These are phyloP conservation scores for Zarea fungicola DNA, from an alignment of 2,329 filamentous ascomycete genomes.

Conservation along the genomic window DNA sequence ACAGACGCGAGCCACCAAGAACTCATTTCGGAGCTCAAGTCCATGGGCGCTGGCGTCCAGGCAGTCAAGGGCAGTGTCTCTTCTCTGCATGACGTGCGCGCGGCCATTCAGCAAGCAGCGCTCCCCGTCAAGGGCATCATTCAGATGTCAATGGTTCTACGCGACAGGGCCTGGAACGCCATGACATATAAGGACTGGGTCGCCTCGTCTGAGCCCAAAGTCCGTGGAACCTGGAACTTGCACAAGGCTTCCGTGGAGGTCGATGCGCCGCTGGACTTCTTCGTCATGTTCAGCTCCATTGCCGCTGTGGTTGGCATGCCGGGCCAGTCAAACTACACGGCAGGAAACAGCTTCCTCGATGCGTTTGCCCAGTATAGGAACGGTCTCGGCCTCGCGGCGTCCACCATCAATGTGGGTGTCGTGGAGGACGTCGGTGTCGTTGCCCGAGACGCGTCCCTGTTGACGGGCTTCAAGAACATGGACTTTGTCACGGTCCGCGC, in stretches of 20 bases:
- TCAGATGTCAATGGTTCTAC: constrained; percentile 31
- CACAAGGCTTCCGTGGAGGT: constrained; percentile 24
- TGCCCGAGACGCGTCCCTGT: not conserved
- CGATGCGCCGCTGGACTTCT: constrained; percentile 28
- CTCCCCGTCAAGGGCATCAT: constrained; percentile 26
- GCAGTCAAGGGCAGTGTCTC: not conserved
- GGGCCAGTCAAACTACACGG: constrained; percentile 35
- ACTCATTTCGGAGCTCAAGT: not conserved
- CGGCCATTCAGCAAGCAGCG: not conserved
- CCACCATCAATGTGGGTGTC: constrained; percentile 28
- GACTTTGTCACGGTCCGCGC: not conserved
- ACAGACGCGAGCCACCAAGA: not conserved
- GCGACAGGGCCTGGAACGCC: constrained; percentile 19
- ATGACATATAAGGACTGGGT: constrained; percentile 32
- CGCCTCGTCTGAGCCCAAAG: constrained; percentile 24
- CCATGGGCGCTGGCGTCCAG: not conserved
- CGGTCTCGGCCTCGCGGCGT: constrained; percentile 7
- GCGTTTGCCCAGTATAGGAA: constrained; percentile 31
- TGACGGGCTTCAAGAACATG: not conserved
- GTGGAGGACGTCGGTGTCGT: constrained; percentile 33
- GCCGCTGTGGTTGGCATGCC: constrained; percentile 27
- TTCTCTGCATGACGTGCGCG: not conserved
- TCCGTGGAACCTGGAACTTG: constrained; percentile 31
- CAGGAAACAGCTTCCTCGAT: constrained; percentile 37
- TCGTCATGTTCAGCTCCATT: constrained; percentile 29